Evolutionary conservation across 805 yeast genomes (phyloP).

Genomic region (Ogataea paraovalis): DNA sequence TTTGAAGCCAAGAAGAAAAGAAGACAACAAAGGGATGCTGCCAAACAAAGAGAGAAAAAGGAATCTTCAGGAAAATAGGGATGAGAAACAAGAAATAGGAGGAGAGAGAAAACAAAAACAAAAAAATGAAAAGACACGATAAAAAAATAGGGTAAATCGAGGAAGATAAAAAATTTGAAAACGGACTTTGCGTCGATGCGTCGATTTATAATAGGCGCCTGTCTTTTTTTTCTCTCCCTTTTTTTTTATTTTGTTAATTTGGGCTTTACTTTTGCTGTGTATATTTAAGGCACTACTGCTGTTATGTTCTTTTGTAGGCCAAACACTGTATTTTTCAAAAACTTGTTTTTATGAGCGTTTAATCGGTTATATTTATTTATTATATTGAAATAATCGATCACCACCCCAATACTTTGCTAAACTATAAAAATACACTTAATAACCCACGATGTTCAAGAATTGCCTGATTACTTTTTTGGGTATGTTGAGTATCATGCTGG

Average conservation of each 20-base stretch:
- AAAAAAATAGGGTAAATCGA: background rate
- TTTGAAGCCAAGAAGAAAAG: constrained; percentile 86
- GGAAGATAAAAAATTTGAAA: background rate
- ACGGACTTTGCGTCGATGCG: background rate
- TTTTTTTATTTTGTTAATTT: background rate
- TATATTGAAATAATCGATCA: no score
- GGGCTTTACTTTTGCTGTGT: background rate
- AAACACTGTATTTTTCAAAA: background rate
- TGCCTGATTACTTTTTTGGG: no score
- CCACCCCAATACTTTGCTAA: background rate
- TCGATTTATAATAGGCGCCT: background rate
- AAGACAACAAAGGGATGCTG: constrained; percentile 31
- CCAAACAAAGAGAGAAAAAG: constrained; percentile 16
- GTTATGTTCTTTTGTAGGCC: background rate
- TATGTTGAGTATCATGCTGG: no score
- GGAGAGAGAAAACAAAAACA: no score
- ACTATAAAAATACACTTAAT: no score
- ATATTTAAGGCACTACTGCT: background rate
- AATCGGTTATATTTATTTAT: background rate
- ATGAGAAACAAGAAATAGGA: no score
- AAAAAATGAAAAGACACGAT: no score
- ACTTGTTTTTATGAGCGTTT: background rate
- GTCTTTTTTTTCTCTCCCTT: background rate
- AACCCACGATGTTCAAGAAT: no score
- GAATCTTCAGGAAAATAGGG: background rate